Evolutionary conservation across 164 flowering plant species (phyloP), one percentile per base, ranked within the genome.

Genomic region (Macadamia tetraphylla): DNA sequence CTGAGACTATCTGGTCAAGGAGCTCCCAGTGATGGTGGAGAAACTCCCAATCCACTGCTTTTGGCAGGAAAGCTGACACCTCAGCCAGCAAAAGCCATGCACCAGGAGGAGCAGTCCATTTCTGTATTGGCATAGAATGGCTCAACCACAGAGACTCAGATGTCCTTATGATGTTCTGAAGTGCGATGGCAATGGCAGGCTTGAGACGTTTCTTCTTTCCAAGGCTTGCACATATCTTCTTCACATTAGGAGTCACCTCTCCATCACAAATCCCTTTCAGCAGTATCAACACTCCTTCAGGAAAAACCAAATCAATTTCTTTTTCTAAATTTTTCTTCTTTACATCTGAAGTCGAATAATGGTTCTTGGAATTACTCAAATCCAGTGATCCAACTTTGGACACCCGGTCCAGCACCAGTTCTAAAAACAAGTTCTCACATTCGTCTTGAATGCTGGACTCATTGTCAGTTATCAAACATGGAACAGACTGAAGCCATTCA

Each of bases 61-160:
- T 86, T 60, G 91, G 76, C 73, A 95, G 84, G 74, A 83, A 95
- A 14, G 78, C 75, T 30, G 99, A 92, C 30, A 95, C 91, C 81
- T 90, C 97, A 40, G 98, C 87, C 56, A 95, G 86, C 74, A 95
- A 91, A 77, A 92, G 75, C 98, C 98, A 95, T 63, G 97, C 85
- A 74, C 99, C 99, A 58, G 86, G 79, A 64, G 98, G 99, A 52
- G 99, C 99, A 59, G 88, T 87, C 99, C 99, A 95, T 75, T 88
- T 87, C 63, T 90, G 87, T 59, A 89, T 85, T 7, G 91, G 83
- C 88, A 71, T 68, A 18, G 86, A 83, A 49, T 77, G 78, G 68
- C 68, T 78, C 69, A 86, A 65, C 99, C 99, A 92, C 32, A 83
- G 67, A 70, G 87, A 77, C 76, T 95, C 97, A 23, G 98, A 92